These are phyloP conservation scores for Backusella westeae DNA, from an alignment of 192 early-diverging fungal species.

Conservation along the genomic window DNA sequence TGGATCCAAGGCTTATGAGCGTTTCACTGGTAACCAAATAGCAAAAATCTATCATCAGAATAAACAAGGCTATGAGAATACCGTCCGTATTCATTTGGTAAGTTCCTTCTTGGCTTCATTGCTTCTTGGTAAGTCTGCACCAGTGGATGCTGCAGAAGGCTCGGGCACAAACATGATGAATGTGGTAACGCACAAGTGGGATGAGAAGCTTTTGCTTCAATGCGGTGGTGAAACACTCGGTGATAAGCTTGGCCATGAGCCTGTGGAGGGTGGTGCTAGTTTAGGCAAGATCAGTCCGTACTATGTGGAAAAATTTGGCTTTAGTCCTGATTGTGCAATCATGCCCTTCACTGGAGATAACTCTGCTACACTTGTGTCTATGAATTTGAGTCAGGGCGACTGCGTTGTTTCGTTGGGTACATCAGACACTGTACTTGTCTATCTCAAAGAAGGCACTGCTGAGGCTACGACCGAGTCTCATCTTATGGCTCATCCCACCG, in stretches of 20 bases:
- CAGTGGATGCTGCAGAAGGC: slow-evolving; percentile 72
- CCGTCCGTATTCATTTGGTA: slow-evolving; percentile 68
- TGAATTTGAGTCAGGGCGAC: slow-evolving; percentile 51
- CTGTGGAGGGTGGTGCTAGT: slow-evolving; percentile 33
- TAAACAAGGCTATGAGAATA: slow-evolving; percentile 38
- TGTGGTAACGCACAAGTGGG: slow-evolving; percentile 57
- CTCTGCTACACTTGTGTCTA: slow-evolving; percentile 61
- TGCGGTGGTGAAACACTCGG: slow-evolving; percentile 38
- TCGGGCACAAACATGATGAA: slow-evolving; percentile 83
- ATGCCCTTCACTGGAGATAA: slow-evolving; percentile 82
- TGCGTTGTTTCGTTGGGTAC: slow-evolving; percentile 79
- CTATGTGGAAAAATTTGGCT: slow-evolving; percentile 65
- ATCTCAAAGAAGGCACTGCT: slow-evolving; percentile 38
- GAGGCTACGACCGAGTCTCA: slow-evolving; percentile 33
- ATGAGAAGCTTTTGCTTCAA: slow-evolving; percentile 37
- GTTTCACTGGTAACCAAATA: slow-evolving; percentile 78
- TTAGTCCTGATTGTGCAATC: slow-evolving; percentile 54
- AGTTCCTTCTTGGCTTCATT: slow-evolving; percentile 71
- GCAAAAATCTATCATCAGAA: slow-evolving; percentile 51
- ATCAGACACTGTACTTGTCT: slow-evolving; percentile 71
- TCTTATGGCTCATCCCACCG: slow-evolving; percentile 59
- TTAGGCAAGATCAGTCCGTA: slow-evolving; percentile 59
- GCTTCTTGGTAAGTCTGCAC: slow-evolving; percentile 51
- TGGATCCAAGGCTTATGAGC: slow-evolving; percentile 77
- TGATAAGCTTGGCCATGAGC: slow-evolving; percentile 44